Evolutionary conservation across 2,329 filamentous ascomycete genomes (phyloP), one percentile per base, ranked within the genome.

Genomic region (Bisporella sp.): DNA sequence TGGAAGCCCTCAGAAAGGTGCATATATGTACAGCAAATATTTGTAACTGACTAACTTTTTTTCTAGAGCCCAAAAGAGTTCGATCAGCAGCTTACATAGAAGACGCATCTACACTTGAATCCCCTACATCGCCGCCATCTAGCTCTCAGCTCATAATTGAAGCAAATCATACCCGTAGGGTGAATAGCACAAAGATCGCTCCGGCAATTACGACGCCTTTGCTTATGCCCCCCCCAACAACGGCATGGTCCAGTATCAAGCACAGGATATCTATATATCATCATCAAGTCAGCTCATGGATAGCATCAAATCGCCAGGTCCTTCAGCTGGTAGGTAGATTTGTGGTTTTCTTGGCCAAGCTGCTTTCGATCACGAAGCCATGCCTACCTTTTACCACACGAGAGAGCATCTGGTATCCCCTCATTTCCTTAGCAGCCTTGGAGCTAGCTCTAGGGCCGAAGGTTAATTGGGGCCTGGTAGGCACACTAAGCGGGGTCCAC

Each of bases 301-400:
- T 57, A 41, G 52, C 49, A 6, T 63, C 51, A 33, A 66, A 70
- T 55, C 58, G 56, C 5, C 64, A 62, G 28, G 59, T 61, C 5
- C 57, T 67, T 32, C 49, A 59, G 6, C 55, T 65, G 56, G 61
- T 66, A 65, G 66, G 65, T 45, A 82, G 83, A 45, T 67, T 88
- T 4, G 59, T 67, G 1, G 59, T 91, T 1, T 91, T 95, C 58
- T 65, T 85, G 4, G 57, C 77, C 46, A 95, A 96, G 66, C 69
- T 90, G 7, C 69, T 77, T 8, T 79, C 81, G 0, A 69, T 93
- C 6, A 75, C 78, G 2, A 74, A 78, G 46, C 78, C 84, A 1
- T 96, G 90, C 65, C 81, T 81, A 64, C 89, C 90, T 0, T 82
- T 82, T 50, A 81, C 82, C 43, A 74, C 81, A 9, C 83, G 77